These are phyloP conservation scores for Amanita pallidorosea DNA, from an alignment of 768 basidiomycete species.

Conservation along the genomic window DNA sequence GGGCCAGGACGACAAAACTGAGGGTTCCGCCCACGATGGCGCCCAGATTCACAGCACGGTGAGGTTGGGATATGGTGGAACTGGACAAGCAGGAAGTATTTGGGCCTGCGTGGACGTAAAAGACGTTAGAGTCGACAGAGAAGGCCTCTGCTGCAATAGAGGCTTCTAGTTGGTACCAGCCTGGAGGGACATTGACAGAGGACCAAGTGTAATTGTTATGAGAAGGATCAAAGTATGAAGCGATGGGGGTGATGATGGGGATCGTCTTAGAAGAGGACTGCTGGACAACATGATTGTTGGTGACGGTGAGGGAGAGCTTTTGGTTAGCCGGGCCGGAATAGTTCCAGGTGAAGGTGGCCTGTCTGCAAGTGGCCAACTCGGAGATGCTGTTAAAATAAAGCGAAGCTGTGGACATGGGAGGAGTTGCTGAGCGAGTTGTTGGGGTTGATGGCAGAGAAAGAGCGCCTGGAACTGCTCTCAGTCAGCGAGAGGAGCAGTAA, in stretches of 20 bases:
- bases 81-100: constrained; percentile 23
- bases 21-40: constrained; percentile 43
- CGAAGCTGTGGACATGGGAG: constrained; percentile 6
- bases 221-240: constrained; percentile 16
- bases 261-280: not conserved
- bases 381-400: constrained; percentile 12
- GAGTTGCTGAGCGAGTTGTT: not conserved
- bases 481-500: not conserved
- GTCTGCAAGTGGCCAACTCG: constrained; percentile 17
- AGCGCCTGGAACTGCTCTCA: not conserved
- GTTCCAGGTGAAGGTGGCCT: constrained; percentile 23
- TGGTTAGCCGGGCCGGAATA: constrained; percentile 22
- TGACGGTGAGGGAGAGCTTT: constrained; percentile 23
- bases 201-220: constrained; percentile 27
- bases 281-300: constrained; percentile 25
- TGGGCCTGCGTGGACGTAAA: constrained; percentile 19
- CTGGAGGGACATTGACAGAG: constrained; percentile 33
- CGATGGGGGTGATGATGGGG: not conserved
- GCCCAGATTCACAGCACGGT: constrained; percentile 20
- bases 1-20: constrained; percentile 30
- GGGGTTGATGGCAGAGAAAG: not conserved
- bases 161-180: constrained; percentile 33
- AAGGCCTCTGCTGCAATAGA: constrained; percentile 13
- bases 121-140: constrained; percentile 12
- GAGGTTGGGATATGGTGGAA: constrained; percentile 5